phyloP scores from a whole-genome alignment of 768 basidiomycete genomes.

The Suillus discolor region DNA sequence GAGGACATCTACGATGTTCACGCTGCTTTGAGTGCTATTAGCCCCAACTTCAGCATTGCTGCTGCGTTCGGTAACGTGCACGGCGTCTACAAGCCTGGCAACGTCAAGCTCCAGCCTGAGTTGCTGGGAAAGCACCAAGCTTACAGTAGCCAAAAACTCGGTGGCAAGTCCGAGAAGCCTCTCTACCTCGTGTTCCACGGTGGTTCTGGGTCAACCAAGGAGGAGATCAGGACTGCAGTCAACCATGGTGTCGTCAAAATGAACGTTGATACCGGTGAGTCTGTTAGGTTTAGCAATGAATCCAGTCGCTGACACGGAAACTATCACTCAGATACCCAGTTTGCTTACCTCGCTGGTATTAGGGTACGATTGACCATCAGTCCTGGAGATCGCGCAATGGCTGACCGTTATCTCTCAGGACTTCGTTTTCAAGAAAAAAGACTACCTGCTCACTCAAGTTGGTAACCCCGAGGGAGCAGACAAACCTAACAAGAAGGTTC shows the following conservation, averaged over 20 bases:
- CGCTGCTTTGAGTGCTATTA: conserved; percentile 77
- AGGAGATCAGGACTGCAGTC: conserved; percentile 94
- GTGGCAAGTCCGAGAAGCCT: conserved; percentile 68
- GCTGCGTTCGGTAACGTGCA: conserved; percentile 99
- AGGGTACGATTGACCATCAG: conserved; percentile 46
- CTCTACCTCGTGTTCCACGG: conserved; percentile 99
- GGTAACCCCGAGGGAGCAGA: conserved; percentile 97
- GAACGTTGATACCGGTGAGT: conserved; percentile 89
- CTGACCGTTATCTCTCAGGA: conserved; percentile 48
- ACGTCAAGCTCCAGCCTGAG: conserved; percentile 91
- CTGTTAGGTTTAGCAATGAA: neutral
- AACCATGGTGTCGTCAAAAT: conserved; percentile 95
- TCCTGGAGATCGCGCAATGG: neutral
- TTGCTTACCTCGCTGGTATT: conserved; percentile 87
- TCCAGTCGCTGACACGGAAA: conserved; percentile 10
- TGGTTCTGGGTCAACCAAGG: conserved; percentile 95
- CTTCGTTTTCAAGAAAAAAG: conserved; percentile 84
- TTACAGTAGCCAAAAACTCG: conserved; percentile 69
- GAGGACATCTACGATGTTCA: conserved; percentile 94
- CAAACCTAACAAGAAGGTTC: conserved; percentile 99
- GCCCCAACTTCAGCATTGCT: conserved; percentile 96
- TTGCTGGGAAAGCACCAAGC: conserved; percentile 91
- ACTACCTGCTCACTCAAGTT: conserved; percentile 87
- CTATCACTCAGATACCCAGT: conserved; percentile 73
- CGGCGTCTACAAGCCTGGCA: conserved; percentile 99